Evolutionary conservation across 2,329 filamentous ascomycete genomes (phyloP), one percentile per base, ranked within the genome.

Genomic region (Nothophoma quercina): DNA sequence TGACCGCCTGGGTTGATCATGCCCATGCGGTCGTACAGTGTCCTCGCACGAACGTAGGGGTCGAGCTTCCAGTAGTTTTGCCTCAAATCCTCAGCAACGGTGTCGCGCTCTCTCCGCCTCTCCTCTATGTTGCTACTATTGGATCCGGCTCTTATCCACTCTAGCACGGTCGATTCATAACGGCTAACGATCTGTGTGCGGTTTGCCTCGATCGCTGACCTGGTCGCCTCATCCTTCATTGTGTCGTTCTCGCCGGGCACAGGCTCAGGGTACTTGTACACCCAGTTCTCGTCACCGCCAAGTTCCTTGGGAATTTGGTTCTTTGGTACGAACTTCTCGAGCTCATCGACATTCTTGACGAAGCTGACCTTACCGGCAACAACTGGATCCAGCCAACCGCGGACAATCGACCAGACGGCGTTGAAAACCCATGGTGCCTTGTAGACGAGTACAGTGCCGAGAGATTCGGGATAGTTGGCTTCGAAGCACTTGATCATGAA

Each of bases 401-500:
- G 88, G 71, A 99, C 96, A 60, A 99, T 90, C 72, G 86, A 92
- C 95, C 93, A 98, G 59, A 98, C 90, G n/a, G 90, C 88, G 80
- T 96, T 93, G 78, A 99, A 99, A 36, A 99, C 80, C 95, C 95
- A 99, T 3, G 95, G 95, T 0, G 95, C 88, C 74, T 96, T 96
- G 80, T 99, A 95, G 29, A 99, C 91, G 36, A 98, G 83, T 2
- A 98, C 91, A 2, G 89, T 84, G 22, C 93, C 95, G 1, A 99
- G 82, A 39, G 87, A 93, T 75, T 99, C 95, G 0, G 95, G 95
- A 66, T 98, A 99, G 73, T 99, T 98, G 55, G 95, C 95, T 78
- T 99, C 95, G 70, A 99, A 99, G 75, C 93, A 96, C 76, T 96
- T 96, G 75, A 99, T 97, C 89, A 99, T 97, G 78, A 98, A 99